These are phyloP conservation scores for Pestalotiopsis sp. DNA, from an alignment of 2,329 filamentous ascomycete species.

Conservation along the genomic window DNA sequence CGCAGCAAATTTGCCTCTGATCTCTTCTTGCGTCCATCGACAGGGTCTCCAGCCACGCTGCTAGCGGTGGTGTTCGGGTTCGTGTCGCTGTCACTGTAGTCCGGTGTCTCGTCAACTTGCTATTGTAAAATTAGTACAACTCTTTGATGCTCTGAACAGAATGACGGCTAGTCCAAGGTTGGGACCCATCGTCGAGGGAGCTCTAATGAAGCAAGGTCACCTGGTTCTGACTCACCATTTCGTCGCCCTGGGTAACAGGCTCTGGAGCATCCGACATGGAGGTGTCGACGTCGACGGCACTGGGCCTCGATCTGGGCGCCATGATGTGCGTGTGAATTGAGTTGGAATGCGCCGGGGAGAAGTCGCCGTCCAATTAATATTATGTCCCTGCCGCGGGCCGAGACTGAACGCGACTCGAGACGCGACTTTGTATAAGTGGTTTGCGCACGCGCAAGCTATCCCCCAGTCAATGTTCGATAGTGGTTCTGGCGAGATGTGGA, in stretches of 20 bases:
- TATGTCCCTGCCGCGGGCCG: slow-evolving; percentile 22
- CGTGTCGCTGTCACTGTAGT: slow-evolving; percentile 68
- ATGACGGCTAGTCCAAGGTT: background rate
- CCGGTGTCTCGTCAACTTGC: slow-evolving; percentile 68
- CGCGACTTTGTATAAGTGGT: slow-evolving; percentile 41
- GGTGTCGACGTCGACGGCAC: slow-evolving; percentile 61
- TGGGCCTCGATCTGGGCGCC: slow-evolving; percentile 58
- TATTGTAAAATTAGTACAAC: slow-evolving; percentile 24
- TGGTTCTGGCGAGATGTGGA: background rate
- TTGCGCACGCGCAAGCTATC: slow-evolving; percentile 17
- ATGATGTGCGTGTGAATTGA: slow-evolving; percentile 40
- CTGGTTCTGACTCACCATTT: slow-evolving; percentile 46
- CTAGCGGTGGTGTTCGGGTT: slow-evolving; percentile 75
- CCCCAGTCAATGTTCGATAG: background rate
- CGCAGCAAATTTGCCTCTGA: slow-evolving; percentile 88
- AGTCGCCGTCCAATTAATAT: background rate
- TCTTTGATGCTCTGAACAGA: background rate
- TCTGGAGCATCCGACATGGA: slow-evolving; percentile 65
- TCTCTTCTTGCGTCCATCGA: slow-evolving; percentile 82
- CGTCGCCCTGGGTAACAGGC: slow-evolving; percentile 41
- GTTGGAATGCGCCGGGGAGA: slow-evolving; percentile 17
- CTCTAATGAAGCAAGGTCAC: background rate
- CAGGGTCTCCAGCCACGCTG: slow-evolving; percentile 78
- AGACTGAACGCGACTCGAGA: slow-evolving; percentile 60
- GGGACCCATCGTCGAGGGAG: background rate